phyloP scores from a whole-genome alignment of 768 basidiomycete genomes.

The Auriscalpium microsporum region DNA sequence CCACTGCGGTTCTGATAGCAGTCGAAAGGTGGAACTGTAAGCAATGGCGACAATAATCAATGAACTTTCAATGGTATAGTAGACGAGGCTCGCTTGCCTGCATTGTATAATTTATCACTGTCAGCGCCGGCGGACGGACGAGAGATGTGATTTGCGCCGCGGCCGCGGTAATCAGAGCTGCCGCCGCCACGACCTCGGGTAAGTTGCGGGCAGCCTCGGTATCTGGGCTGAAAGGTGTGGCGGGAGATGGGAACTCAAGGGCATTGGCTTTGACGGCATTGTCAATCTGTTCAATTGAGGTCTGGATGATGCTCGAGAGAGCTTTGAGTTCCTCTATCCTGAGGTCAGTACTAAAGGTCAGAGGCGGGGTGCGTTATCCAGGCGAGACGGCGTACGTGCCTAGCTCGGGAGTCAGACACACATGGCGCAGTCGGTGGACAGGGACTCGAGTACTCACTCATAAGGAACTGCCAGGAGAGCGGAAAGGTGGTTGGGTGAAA shows the following conservation, averaged over 20 bases:
- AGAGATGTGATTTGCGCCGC: background rate
- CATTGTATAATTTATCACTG: background rate
- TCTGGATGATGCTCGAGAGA: conserved; percentile 4
- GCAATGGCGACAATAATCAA: too few species aligned
- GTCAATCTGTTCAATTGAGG: background rate
- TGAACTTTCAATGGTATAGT: background rate
- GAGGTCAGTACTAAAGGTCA: too few species aligned
- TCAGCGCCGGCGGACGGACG: background rate
- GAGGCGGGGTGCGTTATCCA: too few species aligned
- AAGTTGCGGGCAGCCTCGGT: background rate
- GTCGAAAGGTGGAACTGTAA: background rate
- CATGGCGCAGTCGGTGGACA: too few species aligned
- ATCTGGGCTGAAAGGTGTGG: background rate
- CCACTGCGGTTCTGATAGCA: background rate
- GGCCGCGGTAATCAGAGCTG: background rate
- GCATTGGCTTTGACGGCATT: background rate
- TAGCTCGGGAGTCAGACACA: too few species aligned
- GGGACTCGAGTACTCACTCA: too few species aligned
- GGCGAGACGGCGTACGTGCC: too few species aligned
- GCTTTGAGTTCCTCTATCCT: background rate
- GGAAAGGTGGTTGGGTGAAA: too few species aligned
- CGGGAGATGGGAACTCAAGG: background rate
- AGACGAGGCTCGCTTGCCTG: background rate
- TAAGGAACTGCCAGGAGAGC: too few species aligned
- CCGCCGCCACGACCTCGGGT: background rate